Base-by-base conservation (phyloP, 2,329 filamentous ascomycete species). In the Colletotrichum sp. region DNA sequence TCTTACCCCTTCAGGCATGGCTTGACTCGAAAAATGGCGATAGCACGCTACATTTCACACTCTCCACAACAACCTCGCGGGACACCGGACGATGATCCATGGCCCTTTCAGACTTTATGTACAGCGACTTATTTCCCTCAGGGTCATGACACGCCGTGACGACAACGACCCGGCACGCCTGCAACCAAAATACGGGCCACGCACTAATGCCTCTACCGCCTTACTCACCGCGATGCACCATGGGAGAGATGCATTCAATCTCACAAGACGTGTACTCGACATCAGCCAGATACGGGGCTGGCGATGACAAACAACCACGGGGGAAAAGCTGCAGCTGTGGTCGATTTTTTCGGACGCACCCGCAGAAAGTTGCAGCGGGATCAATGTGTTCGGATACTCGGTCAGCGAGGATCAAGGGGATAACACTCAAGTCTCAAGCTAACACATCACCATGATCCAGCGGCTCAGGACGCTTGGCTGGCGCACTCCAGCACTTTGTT, bases 1-100 rank as follows among this genome's bases (percentile, higher is more conserved):
- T 70, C 33, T 66, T 66, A 55, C 71, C 67, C 34, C 21, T 72
- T 69, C 57, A 13, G 64, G 63, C 69, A 71, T 68, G 69, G 72
- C 68, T 74, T 74, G 68, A 72, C 72, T 74, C 69, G 68, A 72
- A 74, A 67, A 72, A 36, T 63, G 63, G 62, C 59, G 72, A 72
- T 68, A 74, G 64, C 47, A 72, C 69, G 57, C 34, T 68, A 72
- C 72, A 27, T 63, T 21, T 65, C 13, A 21, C 34, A 24, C 54
- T 62, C 54, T 47, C 66, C 70, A 62, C 70, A 69, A 36, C n/a
- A 71, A 54, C 31, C 31, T 66, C 61, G 24, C 66, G 68, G 67
- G 13, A 71, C 62, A 66, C 71, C 71, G 61, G 38, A 65, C 61
- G 67, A 71, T 73, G 71, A 73, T 73, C 71, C 71, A 70, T 73